A percentile compares a stretch with the other conserved stretches of the same genome.
phyloP scores from a whole-genome alignment of 805 yeast species.

The Wickerhamiella azymoides region DNA sequence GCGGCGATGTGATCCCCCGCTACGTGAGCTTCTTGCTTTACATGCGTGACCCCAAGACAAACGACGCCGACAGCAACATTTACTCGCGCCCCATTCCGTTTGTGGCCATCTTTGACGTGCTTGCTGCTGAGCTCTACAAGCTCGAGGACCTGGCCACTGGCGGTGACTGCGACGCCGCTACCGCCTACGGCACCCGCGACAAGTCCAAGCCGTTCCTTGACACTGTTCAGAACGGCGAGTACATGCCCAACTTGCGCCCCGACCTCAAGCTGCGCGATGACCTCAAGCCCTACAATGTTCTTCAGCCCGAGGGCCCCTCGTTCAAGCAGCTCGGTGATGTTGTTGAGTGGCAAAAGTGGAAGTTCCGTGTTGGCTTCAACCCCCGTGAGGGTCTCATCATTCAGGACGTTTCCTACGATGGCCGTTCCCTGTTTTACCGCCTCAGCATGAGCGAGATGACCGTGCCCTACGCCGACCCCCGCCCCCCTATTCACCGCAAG shows the following conservation, averaged over 20 bases:
- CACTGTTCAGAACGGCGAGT: slow-evolving; percentile 48
- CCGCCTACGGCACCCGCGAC: slow-evolving; percentile 46
- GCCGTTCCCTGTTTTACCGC: slow-evolving; percentile 64
- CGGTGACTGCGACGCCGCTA: slow-evolving; percentile 47
- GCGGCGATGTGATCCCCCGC: slow-evolving; percentile 30
- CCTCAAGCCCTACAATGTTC: slow-evolving; percentile 59
- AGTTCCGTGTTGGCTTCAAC: slow-evolving; percentile 53
- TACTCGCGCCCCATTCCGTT: slow-evolving; percentile 63
- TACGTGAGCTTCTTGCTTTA: slow-evolving; percentile 61
- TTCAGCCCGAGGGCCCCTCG: slow-evolving; percentile 80
- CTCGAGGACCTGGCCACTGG: slow-evolving; percentile 67
- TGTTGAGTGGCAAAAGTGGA: slow-evolving; percentile 75
- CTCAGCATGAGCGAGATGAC: slow-evolving; percentile 69
- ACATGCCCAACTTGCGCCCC: slow-evolving; percentile 53
- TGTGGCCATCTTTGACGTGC: slow-evolving; percentile 57
- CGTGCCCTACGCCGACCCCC: slow-evolving; percentile 75
- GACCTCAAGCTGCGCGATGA: slow-evolving; percentile 42
- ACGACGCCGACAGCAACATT: slow-evolving; percentile 32
- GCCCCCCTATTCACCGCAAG: slow-evolving; percentile 72
- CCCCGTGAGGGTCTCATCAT: slow-evolving; percentile 69
- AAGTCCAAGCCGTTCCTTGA: slow-evolving; percentile 39
- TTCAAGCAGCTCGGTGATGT: slow-evolving; percentile 45
- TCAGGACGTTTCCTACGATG: slow-evolving; percentile 60
- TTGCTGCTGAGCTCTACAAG: slow-evolving; percentile 46
- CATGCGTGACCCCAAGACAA: slow-evolving; percentile 47